Percentiles rank a stretch among this genome's conserved stretches.
These are phyloP conservation scores for Hansenula anomala DNA, from an alignment of 1,139 yeast genomes.

Conservation along the genomic window DNA sequence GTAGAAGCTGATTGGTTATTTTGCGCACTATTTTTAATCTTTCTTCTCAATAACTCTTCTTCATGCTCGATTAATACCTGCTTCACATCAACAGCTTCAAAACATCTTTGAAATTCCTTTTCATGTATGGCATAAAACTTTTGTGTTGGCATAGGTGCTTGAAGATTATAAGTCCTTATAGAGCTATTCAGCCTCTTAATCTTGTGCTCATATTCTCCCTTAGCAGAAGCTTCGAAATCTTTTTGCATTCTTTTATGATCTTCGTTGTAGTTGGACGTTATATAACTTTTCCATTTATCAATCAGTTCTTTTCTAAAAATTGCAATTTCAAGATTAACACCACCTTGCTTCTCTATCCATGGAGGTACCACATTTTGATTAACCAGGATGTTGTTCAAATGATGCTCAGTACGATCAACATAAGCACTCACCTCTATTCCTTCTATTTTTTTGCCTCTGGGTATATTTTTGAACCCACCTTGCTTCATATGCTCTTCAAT, in stretches of 20 bases:
- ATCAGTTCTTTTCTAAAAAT: slow-evolving; percentile 42
- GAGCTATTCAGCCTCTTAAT: slow-evolving; percentile 49
- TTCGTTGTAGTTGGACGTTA: slow-evolving; percentile 13
- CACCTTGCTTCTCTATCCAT: slow-evolving; percentile 80
- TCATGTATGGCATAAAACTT: slow-evolving; percentile 54
- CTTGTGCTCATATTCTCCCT: slow-evolving; percentile 22
- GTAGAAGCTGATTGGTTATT: background rate
- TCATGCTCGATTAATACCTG: slow-evolving; percentile 4
- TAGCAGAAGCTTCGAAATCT: slow-evolving; percentile 13
- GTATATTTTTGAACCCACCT: slow-evolving; percentile 64
- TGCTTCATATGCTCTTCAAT: slow-evolving; percentile 70
- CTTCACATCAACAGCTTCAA: slow-evolving; percentile 25
- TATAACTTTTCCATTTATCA: slow-evolving; percentile 32
- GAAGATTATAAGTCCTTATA: slow-evolving; percentile 71
- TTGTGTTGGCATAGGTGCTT: slow-evolving; percentile 75
- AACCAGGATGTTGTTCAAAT: slow-evolving; percentile 65
- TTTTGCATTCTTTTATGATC: slow-evolving; percentile 12
- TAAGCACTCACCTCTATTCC: slow-evolving; percentile 36
- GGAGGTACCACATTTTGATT: slow-evolving; percentile 81
- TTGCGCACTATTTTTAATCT: background rate
- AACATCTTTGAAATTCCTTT: slow-evolving; percentile 43
- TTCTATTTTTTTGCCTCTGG: slow-evolving; percentile 60
- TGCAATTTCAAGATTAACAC: slow-evolving; percentile 42
- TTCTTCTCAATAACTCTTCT: background rate
- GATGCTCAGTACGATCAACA: slow-evolving; percentile 58